Evolutionary conservation across 495 filamentous ascomycete species (phyloP).

Genomic region (Aspergillus bridgeri): DNA sequence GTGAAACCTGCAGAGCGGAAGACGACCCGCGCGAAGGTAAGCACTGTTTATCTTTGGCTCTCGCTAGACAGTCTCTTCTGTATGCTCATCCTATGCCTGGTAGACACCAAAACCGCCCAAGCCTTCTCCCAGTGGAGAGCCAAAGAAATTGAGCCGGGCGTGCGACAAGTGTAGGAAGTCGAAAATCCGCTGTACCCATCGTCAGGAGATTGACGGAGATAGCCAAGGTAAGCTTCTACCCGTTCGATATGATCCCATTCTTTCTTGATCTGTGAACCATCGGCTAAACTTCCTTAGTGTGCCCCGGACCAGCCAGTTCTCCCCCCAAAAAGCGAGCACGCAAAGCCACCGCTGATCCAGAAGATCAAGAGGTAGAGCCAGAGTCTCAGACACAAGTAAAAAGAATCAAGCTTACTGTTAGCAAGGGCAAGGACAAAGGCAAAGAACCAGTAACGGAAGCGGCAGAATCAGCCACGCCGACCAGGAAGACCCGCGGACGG

Average conservation of each 20-base stretch:
- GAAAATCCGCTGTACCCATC: constrained; percentile 21
- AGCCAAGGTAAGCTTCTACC: background rate
- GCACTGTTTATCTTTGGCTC: background rate
- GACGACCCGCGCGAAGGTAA: background rate
- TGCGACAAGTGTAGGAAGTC: constrained; percentile 12
- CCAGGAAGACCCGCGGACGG: background rate
- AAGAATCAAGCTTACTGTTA: background rate
- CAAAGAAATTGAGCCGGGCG: constrained; percentile 8
- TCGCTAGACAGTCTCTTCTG: background rate
- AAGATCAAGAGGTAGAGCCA: background rate
- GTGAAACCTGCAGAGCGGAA: background rate
- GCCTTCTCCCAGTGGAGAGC: background rate
- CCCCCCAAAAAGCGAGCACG: background rate
- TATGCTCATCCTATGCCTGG: background rate
- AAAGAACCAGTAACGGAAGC: background rate
- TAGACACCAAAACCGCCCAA: background rate
- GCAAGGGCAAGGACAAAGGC: background rate
- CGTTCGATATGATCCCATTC: background rate
- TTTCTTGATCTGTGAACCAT: background rate
- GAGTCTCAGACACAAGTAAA: background rate
- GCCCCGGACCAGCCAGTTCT: background rate
- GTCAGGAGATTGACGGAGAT: background rate
- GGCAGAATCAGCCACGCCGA: background rate
- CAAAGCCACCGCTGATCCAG: background rate
- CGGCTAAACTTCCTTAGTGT: background rate